Conservation (phyloP, 2,329 filamentous ascomycete species). For the Tolypocladium endophyticum region DNA sequence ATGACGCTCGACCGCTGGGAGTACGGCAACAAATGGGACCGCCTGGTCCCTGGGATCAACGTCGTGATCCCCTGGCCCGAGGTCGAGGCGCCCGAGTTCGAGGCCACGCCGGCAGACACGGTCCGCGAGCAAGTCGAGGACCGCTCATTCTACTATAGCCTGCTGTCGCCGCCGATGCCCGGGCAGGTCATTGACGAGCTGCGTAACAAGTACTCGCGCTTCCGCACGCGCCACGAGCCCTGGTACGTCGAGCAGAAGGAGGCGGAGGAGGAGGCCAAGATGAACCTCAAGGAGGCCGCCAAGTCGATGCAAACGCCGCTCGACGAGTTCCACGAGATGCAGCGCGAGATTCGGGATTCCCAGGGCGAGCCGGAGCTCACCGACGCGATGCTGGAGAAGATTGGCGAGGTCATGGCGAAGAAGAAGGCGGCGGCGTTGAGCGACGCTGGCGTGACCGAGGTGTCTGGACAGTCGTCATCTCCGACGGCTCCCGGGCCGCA, state of each 20-base stretch:
- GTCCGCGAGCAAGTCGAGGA: conserved; percentile 64
- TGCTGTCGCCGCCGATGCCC: conserved; percentile 72
- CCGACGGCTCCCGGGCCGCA: conserved; percentile 2
- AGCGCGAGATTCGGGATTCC: conserved; percentile 38
- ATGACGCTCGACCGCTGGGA: conserved; percentile 31
- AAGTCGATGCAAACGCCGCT: conserved; percentile 42
- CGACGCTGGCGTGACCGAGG: conserved; percentile 25
- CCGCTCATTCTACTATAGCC: conserved; percentile 65
- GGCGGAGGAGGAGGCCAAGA: conserved; percentile 40
- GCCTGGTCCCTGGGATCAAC: conserved; percentile 61
- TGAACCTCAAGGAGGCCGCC: conserved; percentile 18
- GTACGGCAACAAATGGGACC: conserved; percentile 32
- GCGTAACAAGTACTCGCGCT: conserved; percentile 69
- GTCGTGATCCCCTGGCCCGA: conserved; percentile 69
- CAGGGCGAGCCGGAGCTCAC: conserved; percentile 46
- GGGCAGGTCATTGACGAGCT: conserved; percentile 72
- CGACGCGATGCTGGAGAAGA: conserved; percentile 49
- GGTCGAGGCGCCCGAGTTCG: conserved; percentile 33
- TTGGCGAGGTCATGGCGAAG: conserved; percentile 49
- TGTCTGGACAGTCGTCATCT: conserved; percentile 9
- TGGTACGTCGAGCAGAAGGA: conserved; percentile 60
- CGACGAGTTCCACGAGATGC: conserved; percentile 47
- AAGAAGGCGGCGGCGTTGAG: conserved; percentile 34
- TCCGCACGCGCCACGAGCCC: conserved; percentile 69
- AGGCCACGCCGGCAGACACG: conserved; percentile 59